Evolutionary conservation across 2,329 filamentous ascomycete species (phyloP).

Genomic region (Macrophomina pseudophaseolina): DNA sequence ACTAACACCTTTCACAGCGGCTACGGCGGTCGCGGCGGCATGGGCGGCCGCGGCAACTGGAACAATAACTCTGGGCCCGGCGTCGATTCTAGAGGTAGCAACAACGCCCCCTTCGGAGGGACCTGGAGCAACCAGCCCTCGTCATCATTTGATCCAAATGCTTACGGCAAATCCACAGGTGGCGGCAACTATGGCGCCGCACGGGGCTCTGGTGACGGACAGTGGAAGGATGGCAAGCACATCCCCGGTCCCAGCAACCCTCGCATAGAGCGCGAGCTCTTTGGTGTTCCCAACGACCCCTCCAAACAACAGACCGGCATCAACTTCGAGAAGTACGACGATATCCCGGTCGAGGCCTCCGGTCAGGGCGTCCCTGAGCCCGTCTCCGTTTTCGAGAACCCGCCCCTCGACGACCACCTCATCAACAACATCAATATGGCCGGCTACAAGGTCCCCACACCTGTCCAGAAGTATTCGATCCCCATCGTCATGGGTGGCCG

Average conservation of each 20-base stretch:
- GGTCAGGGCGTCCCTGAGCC: slow-evolving; percentile 92
- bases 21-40: slow-evolving; percentile 38
- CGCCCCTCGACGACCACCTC: slow-evolving; percentile 92
- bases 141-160: slow-evolving; percentile 65
- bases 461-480: slow-evolving; percentile 99
- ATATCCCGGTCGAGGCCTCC: slow-evolving; percentile 97
- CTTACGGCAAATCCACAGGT: slow-evolving; percentile 61
- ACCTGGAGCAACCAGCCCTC: slow-evolving; percentile 50
- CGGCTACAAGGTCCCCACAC: slow-evolving; percentile 93
- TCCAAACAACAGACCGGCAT: slow-evolving; percentile 97
- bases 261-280: slow-evolving; percentile 92
- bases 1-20: slow-evolving; percentile 18
- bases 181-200: slow-evolving; percentile 60
- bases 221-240: slow-evolving; percentile 98
- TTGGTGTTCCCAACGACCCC: slow-evolving; percentile 87
- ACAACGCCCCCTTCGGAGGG: slow-evolving; percentile 41
- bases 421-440: slow-evolving; percentile 92
- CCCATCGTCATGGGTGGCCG: slow-evolving; percentile 98
- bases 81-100: slow-evolving; percentile 51
- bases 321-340: slow-evolving; percentile 99
- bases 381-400: slow-evolving; percentile 88
- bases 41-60: slow-evolving; percentile 55
- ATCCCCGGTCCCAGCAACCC: slow-evolving; percentile 85
- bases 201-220: slow-evolving; percentile 89
- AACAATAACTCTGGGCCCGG: slow-evolving; percentile 45